Percentiles rank a stretch among this genome's conserved stretches.
Conservation (phyloP, 306 rosid genomes). For the Gynostemma pentaphyllum region DNA sequence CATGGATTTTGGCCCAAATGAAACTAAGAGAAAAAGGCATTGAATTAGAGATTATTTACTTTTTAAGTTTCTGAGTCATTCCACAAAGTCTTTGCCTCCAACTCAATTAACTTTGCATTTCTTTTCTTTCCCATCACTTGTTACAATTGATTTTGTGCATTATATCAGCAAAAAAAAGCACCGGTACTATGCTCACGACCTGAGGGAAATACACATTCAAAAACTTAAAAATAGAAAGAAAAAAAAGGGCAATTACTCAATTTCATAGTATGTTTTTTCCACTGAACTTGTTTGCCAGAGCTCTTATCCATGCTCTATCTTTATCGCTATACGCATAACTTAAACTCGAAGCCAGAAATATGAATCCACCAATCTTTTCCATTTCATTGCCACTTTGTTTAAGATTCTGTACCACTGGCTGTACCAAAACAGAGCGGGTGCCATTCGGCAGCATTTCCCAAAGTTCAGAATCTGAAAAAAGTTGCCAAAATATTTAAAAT, state of each 20-base stretch:
- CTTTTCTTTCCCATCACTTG: background rate
- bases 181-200: background rate
- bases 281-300: conserved; percentile 53
- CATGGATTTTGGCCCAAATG: background rate
- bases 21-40: background rate
- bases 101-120: background rate
- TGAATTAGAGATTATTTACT: background rate
- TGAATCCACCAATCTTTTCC: conserved; percentile 40
- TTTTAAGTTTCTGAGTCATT: background rate
- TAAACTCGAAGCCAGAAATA: conserved; percentile 51
- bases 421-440: conserved; percentile 55
- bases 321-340: conserved; percentile 66
- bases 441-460: conserved; percentile 62
- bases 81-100: background rate
- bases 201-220: background rate
- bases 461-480: conserved; percentile 57
- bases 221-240: background rate
- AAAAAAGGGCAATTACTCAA: background rate
- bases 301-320: conserved; percentile 76
- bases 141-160: background rate
- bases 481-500: background rate
- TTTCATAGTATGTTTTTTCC: conserved; percentile 15
- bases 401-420: conserved; percentile 41
- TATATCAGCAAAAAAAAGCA: background rate
- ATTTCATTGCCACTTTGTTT: conserved; percentile 17